Base-by-base conservation (phyloP, 768 basidiomycete species). In the Leucocoprinus birnbaumii region DNA sequence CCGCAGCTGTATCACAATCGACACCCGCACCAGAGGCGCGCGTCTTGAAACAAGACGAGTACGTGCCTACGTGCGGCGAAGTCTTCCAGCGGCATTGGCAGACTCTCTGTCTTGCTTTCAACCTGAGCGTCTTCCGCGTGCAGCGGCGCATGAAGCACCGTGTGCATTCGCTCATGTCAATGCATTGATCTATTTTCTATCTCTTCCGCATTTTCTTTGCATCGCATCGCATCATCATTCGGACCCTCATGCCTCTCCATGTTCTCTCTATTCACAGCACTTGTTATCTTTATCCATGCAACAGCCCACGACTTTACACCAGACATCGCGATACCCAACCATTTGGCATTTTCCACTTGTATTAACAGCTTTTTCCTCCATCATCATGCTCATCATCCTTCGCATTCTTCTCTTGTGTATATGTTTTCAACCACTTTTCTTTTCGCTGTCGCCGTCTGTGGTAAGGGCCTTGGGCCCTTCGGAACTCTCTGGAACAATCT, bases 1-100 rank as follows among this genome's bases (percentile, higher is more conserved):
- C 27, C 34, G 43, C 35, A 14, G n/a, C n/a, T n/a, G n/a, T n/a
- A n/a, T n/a, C n/a, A n/a, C n/a, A n/a, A n/a, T 26, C 44, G 5
- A 26, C 37, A 7, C 42, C 18, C 2, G 2, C 14, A 18, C 37
- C 37, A 31, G 47, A 48, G n/a, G n/a, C n/a, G 6, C 16, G 7
- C 14, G 50, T 51, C 50, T 37, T n/a, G 16, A 27, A 27, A 22
- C 35, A 45, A 44, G 54, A 55, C 24, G 54, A 55, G 27, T 55
- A 49, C 47, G 48, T 49, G 3, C 54, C 54, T 16, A 55, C 54
- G 14, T 55, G 54, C 14, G 31, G 31, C 19, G 54, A 55, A 9
- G 48, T 55, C 41, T 55, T 55, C 54, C 54, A 55, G 31, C 54
- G 54, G n/a, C 47, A 49, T 13, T 55, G 54, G 54, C 54, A 55